Base-by-base conservation (phyloP, 345 rosid species). In the Aurinia saxatilis region DNA sequence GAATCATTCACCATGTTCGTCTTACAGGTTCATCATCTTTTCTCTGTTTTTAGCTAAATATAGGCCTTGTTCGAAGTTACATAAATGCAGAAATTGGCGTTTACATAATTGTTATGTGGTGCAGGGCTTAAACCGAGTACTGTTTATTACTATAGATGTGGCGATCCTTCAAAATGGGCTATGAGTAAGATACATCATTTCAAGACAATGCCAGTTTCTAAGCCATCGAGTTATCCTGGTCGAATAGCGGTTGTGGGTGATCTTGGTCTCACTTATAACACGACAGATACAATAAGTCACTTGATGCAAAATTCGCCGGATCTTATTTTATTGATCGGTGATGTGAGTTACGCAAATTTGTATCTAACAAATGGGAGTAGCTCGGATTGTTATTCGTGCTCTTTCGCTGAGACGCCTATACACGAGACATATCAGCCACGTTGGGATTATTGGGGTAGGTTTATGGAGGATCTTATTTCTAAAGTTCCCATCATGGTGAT, bases 401-500 rank as follows among this genome's bases (percentile, higher is more conserved):
- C 80, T 0, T 84, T 90, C 75, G 12, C 84, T 0, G 50, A 71
- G 10, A 70, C 87, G 35, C 91, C 91, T 5, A 83, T 86, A 25
- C 86, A 83, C 10, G 95, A 84, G 68, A 90, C 95, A 6, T 84
- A 84, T 51, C 95, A 90, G 73, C 97, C 97, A 50, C 87, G 91
- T 14, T 86, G 95, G 97, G 97, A 86, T 58, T 90, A 76, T 50
- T 90, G 91, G 97, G 95, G 91, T 59, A 93, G 99, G 70, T 93
- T 73, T 63, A 90, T 90, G 99, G 84, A 90, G 79, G 66, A 80
- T 51, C 65, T 87, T 34, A 66, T 83, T 31, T 83, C 96, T 6
- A 80, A 49, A 72, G 80, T 93, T 59, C 97, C 96, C 42, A 51
- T 84, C 12, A 90, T 90, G 97, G 91, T 87, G 72, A 67, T 87